Conservation (phyloP, 1,139 yeast species). For the Taiozyma sp. region DNA sequence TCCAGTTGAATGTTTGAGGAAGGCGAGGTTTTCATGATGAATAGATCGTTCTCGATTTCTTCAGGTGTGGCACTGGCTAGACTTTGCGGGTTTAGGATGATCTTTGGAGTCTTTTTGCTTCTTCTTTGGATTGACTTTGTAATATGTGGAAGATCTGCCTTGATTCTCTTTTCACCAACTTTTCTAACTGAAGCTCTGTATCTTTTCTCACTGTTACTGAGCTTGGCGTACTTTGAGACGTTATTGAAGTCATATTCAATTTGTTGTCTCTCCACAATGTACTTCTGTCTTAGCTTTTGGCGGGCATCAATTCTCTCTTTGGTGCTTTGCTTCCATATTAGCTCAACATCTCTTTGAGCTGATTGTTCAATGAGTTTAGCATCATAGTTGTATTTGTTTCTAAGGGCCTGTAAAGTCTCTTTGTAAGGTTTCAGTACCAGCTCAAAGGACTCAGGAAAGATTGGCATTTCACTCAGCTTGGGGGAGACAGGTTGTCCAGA, state of each 20-base stretch:
- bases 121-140: constrained; percentile 6
- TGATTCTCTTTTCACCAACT: constrained; percentile 12
- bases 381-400: constrained; percentile 17
- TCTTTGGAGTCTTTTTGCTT: neutral
- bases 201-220: constrained; percentile 7
- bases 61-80: constrained; percentile 5
- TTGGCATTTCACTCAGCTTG: constrained; percentile 13
- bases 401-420: constrained; percentile 11
- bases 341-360: constrained; percentile 10
- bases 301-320: constrained; percentile 21
- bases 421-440: constrained; percentile 16
- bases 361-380: constrained; percentile 16
- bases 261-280: constrained; percentile 12
- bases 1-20: constrained; percentile 8
- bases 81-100: neutral
- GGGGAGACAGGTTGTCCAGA: constrained; percentile 8
- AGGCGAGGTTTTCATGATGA: constrained; percentile 5
- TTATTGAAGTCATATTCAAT: constrained; percentile 24
- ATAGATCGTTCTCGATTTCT: constrained; percentile 19
- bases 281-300: constrained; percentile 14
- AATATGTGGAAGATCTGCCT: constrained; percentile 5
- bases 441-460: constrained; percentile 24
- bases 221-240: constrained; percentile 8
- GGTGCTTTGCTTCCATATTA: constrained; percentile 23
- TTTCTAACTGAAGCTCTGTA: constrained; percentile 12